Percentiles rank a stretch among this genome's conserved stretches.
These are phyloP conservation scores for Backusella australiensis DNA, from an alignment of 192 early-diverging fungal species.

Conservation along the genomic window DNA sequence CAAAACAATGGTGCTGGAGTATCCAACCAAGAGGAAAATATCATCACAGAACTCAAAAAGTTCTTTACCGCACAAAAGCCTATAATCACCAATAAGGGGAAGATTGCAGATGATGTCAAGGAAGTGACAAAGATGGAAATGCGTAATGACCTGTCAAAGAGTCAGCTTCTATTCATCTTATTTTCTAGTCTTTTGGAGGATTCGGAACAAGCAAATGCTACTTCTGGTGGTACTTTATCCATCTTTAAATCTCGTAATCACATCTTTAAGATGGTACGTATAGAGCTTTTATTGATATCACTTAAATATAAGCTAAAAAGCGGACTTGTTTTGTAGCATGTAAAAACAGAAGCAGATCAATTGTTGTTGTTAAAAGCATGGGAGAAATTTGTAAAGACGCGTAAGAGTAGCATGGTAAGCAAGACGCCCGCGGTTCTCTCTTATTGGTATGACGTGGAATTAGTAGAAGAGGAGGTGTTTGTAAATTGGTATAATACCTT, in stretches of 20 bases:
- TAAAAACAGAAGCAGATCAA: slow-evolving; percentile 60
- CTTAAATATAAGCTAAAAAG: background rate
- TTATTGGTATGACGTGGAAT: slow-evolving; percentile 68
- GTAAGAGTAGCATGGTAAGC: slow-evolving; percentile 43
- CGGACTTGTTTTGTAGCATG: slow-evolving; percentile 40
- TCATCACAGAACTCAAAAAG: slow-evolving; percentile 55
- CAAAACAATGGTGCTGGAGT: slow-evolving; percentile 13
- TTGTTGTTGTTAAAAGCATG: slow-evolving; percentile 54
- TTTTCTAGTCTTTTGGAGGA: slow-evolving; percentile 61
- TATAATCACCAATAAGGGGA: slow-evolving; percentile 23
- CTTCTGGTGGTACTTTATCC: slow-evolving; percentile 33
- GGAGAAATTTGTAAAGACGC: slow-evolving; percentile 52
- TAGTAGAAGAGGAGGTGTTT: slow-evolving; percentile 81
- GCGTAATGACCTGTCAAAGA: slow-evolving; percentile 77
- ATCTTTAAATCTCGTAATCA: slow-evolving; percentile 39
- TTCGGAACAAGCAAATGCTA: slow-evolving; percentile 22
- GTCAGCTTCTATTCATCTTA: slow-evolving; percentile 69
- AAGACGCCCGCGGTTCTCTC: slow-evolving; percentile 65
- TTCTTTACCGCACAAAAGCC: slow-evolving; percentile 36
- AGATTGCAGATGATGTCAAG: slow-evolving; percentile 62
- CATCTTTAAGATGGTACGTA: slow-evolving; percentile 42
- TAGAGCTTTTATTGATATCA: background rate
- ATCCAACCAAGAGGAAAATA: slow-evolving; percentile 35
- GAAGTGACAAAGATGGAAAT: slow-evolving; percentile 85
- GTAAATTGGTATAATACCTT: slow-evolving; percentile 59